These are phyloP conservation scores for Heliocybe sulcata DNA, from an alignment of 1,284 basidiomycete genomes.

Conservation along the genomic window DNA sequence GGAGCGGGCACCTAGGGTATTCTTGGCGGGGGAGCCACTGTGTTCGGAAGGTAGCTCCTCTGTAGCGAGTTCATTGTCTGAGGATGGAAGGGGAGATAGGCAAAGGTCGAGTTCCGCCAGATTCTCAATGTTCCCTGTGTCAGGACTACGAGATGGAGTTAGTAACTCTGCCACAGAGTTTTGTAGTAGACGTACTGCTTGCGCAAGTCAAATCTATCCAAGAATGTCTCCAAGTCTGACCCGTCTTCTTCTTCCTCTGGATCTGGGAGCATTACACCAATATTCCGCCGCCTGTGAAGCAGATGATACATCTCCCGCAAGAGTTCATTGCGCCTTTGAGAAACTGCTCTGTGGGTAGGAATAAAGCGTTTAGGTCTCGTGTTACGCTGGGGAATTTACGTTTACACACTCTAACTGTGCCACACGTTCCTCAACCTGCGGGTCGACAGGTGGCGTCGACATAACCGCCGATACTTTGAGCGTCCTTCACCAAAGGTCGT, in stretches of 20 bases:
- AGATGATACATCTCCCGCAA: slow-evolving; percentile 62
- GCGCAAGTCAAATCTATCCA: slow-evolving; percentile 44
- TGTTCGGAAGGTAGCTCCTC: neutral
- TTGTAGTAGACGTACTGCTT: slow-evolving; percentile 31
- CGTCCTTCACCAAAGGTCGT: no score
- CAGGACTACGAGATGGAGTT: slow-evolving; percentile 21
- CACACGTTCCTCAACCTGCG: slow-evolving; percentile 31
- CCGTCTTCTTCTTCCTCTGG: slow-evolving; percentile 36
- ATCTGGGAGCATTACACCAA: slow-evolving; percentile 29
- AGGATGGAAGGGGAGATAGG: neutral
- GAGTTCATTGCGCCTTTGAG: slow-evolving; percentile 55
- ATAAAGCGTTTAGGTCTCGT: neutral
- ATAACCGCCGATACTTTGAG: neutral
- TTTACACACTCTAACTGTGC: slow-evolving; percentile 29
- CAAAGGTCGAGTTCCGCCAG: neutral
- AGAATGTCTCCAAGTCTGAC: slow-evolving; percentile 32
- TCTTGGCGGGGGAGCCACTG: neutral
- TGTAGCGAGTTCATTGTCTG: neutral
- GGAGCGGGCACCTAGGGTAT: slow-evolving; percentile 4
- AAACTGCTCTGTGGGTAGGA: slow-evolving; percentile 39
- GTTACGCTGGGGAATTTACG: neutral
- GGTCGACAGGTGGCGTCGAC: slow-evolving; percentile 4
- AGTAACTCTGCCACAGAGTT: neutral
- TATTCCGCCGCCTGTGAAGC: slow-evolving; percentile 41
- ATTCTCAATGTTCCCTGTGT: slow-evolving; percentile 18